Evolutionary conservation across 2,329 filamentous ascomycete species (phyloP).

Genomic region (Pezicula radicicola): DNA sequence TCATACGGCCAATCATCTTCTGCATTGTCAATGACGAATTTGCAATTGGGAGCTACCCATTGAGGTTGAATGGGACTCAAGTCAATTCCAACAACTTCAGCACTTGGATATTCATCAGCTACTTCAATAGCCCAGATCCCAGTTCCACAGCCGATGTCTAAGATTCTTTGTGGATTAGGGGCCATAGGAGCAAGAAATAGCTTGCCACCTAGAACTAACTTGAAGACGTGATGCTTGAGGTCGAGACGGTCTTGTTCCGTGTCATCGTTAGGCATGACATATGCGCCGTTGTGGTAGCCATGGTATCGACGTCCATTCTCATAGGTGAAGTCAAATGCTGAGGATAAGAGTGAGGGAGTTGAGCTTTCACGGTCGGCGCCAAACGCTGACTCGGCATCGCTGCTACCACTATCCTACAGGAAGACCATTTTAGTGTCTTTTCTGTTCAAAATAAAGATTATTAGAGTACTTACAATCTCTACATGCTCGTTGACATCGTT

Average conservation of each 20-base stretch:
- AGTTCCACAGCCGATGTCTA: no score
- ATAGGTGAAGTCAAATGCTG: slow-evolving; percentile 46
- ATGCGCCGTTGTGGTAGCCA: slow-evolving; percentile 50
- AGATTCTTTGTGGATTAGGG: slow-evolving; percentile 14
- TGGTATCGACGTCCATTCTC: slow-evolving; percentile 61
- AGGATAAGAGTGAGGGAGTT: slow-evolving; percentile 22
- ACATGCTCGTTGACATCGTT: no score
- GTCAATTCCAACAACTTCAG: slow-evolving; percentile 32
- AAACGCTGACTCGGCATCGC: no score
- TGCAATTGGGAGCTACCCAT: slow-evolving; percentile 44
- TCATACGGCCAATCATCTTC: slow-evolving; percentile 39
- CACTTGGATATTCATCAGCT: slow-evolving; percentile 22
- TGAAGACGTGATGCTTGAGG: slow-evolving; percentile 52
- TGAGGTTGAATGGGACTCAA: slow-evolving; percentile 38
- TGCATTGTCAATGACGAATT: slow-evolving; percentile 47
- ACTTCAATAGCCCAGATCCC: slow-evolving; percentile 17
- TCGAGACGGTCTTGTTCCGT: slow-evolving; percentile 56
- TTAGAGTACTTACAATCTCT: no score
- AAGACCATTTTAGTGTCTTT: no score
- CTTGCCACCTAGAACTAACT: slow-evolving; percentile 4
- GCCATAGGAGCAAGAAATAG: slow-evolving; percentile 14
- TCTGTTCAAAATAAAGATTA: no score
- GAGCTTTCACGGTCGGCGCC: no score
- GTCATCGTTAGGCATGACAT: slow-evolving; percentile 60
- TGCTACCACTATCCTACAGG: no score